Evolutionary conservation across 1,139 yeast species (phyloP), one percentile per base, ranked within the genome.

Genomic region (Oligophagozyma castellii): DNA sequence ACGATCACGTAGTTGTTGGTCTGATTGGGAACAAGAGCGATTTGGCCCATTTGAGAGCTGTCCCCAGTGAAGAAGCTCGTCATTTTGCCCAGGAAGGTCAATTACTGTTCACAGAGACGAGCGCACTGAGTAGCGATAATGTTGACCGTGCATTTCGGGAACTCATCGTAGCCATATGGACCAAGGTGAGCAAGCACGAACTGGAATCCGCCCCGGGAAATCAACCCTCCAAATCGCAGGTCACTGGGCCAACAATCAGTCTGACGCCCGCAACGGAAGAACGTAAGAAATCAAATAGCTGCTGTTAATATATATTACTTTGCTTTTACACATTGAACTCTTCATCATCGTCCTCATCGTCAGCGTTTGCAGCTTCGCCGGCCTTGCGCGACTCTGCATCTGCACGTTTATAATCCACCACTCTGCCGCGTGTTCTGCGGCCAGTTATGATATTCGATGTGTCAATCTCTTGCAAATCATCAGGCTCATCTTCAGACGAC

Each of bases 51-150:
- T 65, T 86, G 51, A 72, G 98, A 49, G 95, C 95, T 1, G 94
- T 92, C 15, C 95, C 98, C 35, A 86, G 96, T 23, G 98, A 89
- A 35, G 98, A 89, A 59, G 98, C 98, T 33, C 79, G 75, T 57
- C 79, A 77, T 53, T 89, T 89, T 63, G 95, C 98, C 28, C 73
- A 80, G 38, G 98, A 92, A 58, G 86, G 89, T 61, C 83, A 71
- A 53, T 66, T 89, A 46, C 65, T 89, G 48, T 89, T 89, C 56
- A 86, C 95, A 29, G 98, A 89, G 61, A 93, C 98, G n/a, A 77
- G 93, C 36, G 98, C 98, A 12, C 67, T 92, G 42, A 84, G 84
- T 47, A 77, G 94, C 24, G 93, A 89, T 48, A 92, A 92, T 55
- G 98, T 89, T 35, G 98, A 89, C 54, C 67, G 74, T 43, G 89